Base-by-base conservation (phyloP, 2,329 filamentous ascomycete species). In the Neonectria punicea region DNA sequence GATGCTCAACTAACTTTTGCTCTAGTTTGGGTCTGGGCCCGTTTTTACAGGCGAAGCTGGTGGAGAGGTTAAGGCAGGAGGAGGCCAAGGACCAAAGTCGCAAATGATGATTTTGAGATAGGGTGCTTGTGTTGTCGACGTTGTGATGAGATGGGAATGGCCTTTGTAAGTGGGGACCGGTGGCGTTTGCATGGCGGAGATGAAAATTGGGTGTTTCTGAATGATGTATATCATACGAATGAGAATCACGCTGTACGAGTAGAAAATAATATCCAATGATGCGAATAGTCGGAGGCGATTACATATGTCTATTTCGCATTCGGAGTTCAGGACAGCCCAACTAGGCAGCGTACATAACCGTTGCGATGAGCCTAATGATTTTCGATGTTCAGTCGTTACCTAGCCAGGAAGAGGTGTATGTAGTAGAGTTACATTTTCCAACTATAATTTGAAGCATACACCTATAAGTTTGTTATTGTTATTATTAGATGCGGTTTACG, bases 41-140 rank as follows among this genome's bases (percentile, higher is more conserved):
- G 1, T 90, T 85, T 72, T 71, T 90, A 55, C 80, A 82, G 61
- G 82, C 76, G 32, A 90, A 87, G 72, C 75, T 90, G 55, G 74
- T 88, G 14, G 82, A 87, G 70, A 82, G 82, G 51, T 78, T 90
- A 32, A 79, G 78, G 53, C 80, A 83, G 64, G 86, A 89, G 68
- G 86, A 88, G 71, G 77, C 73, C 58, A 80, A 78, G 61, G 73
- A 16, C 14, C 14, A 75, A 51, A 49, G 39, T 8, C 49, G 76
- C 74, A 13, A 81, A 2, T 8, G 36, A n/a, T 39, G 36, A n/a
- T 83, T 61, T 67, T 80, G 22, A 71, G 28, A 25, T 10, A 44
- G 63, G n/a, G n/a, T 32, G 7, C 8, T 20, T 2, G 11, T 34
- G n/a, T 34, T 51, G 28, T 16, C 5, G 14, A 39, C 14, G 36